phyloP scores from a whole-genome alignment of 306 rosid genomes.

The Senna tora region DNA sequence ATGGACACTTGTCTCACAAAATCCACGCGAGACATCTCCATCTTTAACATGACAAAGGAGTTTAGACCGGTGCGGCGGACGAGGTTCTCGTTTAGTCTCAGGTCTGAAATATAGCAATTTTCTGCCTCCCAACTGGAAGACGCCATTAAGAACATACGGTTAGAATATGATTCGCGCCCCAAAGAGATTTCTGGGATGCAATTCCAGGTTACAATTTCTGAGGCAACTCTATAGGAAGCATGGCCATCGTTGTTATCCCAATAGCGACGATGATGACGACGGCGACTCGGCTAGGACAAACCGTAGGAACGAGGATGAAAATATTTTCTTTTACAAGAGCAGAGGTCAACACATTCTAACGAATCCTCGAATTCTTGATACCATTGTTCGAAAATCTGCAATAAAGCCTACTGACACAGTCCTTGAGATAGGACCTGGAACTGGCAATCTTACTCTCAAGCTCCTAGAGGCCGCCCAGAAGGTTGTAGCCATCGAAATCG shows the following conservation, averaged over 20 bases:
- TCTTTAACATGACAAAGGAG: not conserved
- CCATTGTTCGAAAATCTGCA: conserved; percentile 66
- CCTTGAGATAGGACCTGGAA: conserved; percentile 98
- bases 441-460: conserved; percentile 88
- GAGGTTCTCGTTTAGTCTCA: not conserved
- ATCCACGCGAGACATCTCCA: not conserved
- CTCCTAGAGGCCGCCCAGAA: conserved; percentile 69
- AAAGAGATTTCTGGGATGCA: conserved; percentile 29
- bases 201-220: conserved; percentile 23
- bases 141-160: not conserved
- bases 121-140: not conserved
- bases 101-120: not conserved
- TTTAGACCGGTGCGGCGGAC: too few relatives aligned
- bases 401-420: conserved; percentile 76
- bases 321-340: conserved; percentile 61
- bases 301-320: conserved; percentile 27
- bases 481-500: conserved; percentile 78
- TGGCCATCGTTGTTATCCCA: conserved; percentile 35
- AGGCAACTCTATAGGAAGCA: conserved; percentile 41
- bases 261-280: conserved; percentile 18
- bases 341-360: conserved; percentile 87
- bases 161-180: conserved; percentile 49
- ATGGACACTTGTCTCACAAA: not conserved
- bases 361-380: conserved; percentile 70
- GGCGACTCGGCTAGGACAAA: conserved; percentile 28